Conservation (phyloP, 331 rosid genomes). For the Pyrus hybrid region DNA sequence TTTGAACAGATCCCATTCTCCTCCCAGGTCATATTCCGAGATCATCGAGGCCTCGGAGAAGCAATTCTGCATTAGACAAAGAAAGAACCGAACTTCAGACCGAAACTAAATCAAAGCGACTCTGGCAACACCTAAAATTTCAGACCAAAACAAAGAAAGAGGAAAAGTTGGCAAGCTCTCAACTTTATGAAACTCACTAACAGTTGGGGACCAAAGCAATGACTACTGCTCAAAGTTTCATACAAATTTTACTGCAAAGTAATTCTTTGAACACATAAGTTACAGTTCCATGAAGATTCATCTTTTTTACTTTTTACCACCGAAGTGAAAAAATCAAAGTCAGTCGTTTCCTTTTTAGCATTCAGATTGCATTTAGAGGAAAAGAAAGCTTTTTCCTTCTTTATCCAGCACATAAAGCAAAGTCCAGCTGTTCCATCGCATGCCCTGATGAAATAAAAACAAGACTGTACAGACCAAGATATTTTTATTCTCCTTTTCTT, state of each 20-base stretch:
- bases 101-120: not conserved
- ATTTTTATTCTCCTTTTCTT: not conserved
- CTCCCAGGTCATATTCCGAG: slow-evolving; percentile 78
- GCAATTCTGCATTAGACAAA: slow-evolving; percentile 38
- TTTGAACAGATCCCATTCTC: slow-evolving; percentile 87
- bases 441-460: slow-evolving; percentile 10
- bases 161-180: not conserved
- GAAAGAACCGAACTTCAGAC: not conserved
- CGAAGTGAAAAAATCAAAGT: not conserved
- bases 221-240: no score
- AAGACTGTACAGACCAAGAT: slow-evolving; percentile 8
- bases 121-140: not conserved
- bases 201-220: no score
- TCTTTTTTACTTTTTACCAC: slow-evolving; percentile 4
- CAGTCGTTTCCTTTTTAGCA: not conserved
- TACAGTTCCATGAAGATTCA: slow-evolving; percentile 16
- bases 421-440: slow-evolving; percentile 39
- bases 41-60: slow-evolving; percentile 49
- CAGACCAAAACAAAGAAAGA: not conserved
- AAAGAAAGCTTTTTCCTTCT: no score
- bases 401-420: slow-evolving; percentile 44
- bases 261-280: slow-evolving; percentile 10
- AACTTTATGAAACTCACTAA: not conserved
- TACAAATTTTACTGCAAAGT: not conserved
- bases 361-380: not conserved